A percentile compares a stretch with the other conserved stretches of the same genome.
phyloP scores from a whole-genome alignment of 345 rosid species.

The Triadica sebifera region DNA sequence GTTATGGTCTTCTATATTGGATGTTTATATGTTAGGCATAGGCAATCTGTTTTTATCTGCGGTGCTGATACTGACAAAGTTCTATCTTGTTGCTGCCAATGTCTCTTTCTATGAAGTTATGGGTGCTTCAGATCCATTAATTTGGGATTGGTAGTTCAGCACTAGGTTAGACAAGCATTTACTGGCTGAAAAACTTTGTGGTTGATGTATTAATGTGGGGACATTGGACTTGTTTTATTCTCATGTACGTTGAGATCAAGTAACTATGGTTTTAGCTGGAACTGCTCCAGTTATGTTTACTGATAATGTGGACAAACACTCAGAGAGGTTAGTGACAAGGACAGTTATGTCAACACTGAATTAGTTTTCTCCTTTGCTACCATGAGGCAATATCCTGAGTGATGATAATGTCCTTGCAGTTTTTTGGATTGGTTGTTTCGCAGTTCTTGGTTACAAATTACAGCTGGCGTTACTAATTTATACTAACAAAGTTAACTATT shows the following conservation, averaged over 20 bases:
- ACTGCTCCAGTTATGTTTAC: constrained; percentile 16
- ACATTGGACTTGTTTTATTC: constrained; percentile 20
- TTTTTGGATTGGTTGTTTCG: constrained; percentile 26
- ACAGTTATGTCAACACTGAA: constrained; percentile 12
- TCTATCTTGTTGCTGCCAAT: constrained; percentile 13
- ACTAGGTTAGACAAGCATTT: constrained; percentile 25
- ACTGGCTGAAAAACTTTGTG: background rate
- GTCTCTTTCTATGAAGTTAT: constrained; percentile 9
- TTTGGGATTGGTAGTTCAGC: constrained; percentile 25
- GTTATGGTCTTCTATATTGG: constrained; percentile 23
- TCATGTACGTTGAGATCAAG: constrained; percentile 17
- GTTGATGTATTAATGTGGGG: constrained; percentile 26
- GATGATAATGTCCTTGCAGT: constrained; percentile 27
- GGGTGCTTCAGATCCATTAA: constrained; percentile 22
- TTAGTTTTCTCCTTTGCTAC: constrained; percentile 20
- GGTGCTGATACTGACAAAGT: constrained; percentile 9
- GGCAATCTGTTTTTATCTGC: constrained; percentile 4
- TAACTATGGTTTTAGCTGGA: constrained; percentile 18
- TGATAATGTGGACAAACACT: constrained; percentile 21
- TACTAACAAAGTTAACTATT: constrained; percentile 18
- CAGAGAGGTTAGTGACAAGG: constrained; percentile 24
- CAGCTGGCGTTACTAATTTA: constrained; percentile 17
- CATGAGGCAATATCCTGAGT: constrained; percentile 25
- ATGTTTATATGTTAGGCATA: constrained; percentile 16
- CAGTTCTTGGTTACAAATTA: constrained; percentile 24